Percentiles rank a stretch among this genome's conserved stretches.
Evolutionary conservation across 2,329 filamentous ascomycete genomes (phyloP).

Genomic region (Fusarium caatingaense): DNA sequence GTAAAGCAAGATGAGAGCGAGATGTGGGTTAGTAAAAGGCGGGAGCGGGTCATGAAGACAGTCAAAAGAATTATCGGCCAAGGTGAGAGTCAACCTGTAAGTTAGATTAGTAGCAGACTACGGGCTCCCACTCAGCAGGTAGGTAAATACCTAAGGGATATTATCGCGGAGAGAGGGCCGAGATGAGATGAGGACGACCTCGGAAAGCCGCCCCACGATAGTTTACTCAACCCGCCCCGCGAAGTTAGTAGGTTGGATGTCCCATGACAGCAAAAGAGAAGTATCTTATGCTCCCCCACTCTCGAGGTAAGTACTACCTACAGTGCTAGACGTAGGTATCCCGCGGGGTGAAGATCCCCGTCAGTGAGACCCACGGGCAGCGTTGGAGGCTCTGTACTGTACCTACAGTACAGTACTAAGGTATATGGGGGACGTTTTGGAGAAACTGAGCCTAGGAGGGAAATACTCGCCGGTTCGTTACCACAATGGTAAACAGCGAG

Average conservation of each 20-base stretch:
- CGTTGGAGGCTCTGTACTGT: slow-evolving; percentile 7
- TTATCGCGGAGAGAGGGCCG: slow-evolving; percentile 37
- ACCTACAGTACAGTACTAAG: neutral
- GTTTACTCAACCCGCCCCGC: slow-evolving; percentile 14
- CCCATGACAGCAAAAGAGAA: slow-evolving; percentile 32
- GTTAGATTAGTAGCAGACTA: neutral
- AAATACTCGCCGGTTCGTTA: slow-evolving; percentile 19
- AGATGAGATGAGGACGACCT: slow-evolving; percentile 26
- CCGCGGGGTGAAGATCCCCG: slow-evolving; percentile 22
- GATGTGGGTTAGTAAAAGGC: slow-evolving; percentile 30
- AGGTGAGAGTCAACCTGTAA: neutral
- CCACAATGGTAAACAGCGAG: neutral
- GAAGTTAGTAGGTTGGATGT: slow-evolving; percentile 12
- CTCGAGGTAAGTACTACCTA: no score
- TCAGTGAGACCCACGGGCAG: slow-evolving; percentile 3
- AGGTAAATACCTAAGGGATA: neutral
- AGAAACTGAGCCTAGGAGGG: slow-evolving; percentile 22
- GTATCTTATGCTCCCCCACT: slow-evolving; percentile 23
- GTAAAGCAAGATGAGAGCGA: slow-evolving; percentile 15
- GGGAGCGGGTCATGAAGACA: slow-evolving; percentile 12
- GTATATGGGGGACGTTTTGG: slow-evolving; percentile 19
- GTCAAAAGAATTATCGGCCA: slow-evolving; percentile 21
- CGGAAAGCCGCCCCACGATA: slow-evolving; percentile 31
- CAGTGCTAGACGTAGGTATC: neutral
- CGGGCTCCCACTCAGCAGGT: neutral